Base-by-base conservation (phyloP, 2,329 filamentous ascomycete genomes). In the Blumeriella jaapii region DNA sequence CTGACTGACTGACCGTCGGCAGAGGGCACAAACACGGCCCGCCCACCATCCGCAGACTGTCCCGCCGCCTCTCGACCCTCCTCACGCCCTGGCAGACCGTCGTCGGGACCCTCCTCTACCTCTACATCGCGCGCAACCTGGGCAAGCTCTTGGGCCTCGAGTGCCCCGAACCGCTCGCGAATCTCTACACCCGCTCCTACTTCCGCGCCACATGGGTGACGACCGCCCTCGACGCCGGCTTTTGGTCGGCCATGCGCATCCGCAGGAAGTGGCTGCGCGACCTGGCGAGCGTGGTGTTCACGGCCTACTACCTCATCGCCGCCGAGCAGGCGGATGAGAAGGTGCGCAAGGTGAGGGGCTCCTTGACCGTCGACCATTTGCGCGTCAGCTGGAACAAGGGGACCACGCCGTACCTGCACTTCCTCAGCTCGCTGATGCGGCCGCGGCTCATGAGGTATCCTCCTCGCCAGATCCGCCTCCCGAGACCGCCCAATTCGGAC, bases 191-290 rank as follows among this genome's bases (percentile, higher is more conserved):
- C 36, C 70, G 84, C 33, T 78, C 82, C 17, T 98, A 93, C 62
- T 98, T 94, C 58, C 79, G 91, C 31, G 91, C 91, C 36, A 98
- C 91, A 55, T 98, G 91, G 91, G 74, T 96, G 11, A 78, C 91
- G 34, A 98, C 91, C 0, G 91, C 86, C 0, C 62, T 98, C 41
- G 91, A 98, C 52, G 91, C 91, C 5, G 91, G 91, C 1, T 98
- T 95, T 59, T 98, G 91, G 91, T 94, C 86, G 0, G 91, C 91
- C 20, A 98, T 98, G 91, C 80, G 77, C 51, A 87, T 98, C 45
- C 74, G 73, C 38, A 67, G 67, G 30, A 86, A 82, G 51, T 87
- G 82, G 74, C 49, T 94, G 26, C 71, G 86, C 24, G 87, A 96
- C 55, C 55, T 94, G 10, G 74, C 82, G 7, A 86, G 84, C 54